phyloP scores from a whole-genome alignment of 768 basidiomycete genomes.

The Termitomyces sp. region DNA sequence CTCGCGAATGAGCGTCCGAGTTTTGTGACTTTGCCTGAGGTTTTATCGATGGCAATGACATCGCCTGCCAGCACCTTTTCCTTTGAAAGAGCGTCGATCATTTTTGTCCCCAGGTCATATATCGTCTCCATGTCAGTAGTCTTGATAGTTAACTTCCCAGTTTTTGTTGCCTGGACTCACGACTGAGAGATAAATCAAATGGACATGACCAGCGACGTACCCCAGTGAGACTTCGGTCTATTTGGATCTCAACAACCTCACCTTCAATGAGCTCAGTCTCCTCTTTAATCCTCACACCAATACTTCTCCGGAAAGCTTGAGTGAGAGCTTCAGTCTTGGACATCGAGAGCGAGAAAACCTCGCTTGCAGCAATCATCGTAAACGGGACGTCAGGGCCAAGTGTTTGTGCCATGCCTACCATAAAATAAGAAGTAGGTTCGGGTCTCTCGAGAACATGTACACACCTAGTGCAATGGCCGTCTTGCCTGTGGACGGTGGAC shows the following conservation, averaged over 20 bases:
- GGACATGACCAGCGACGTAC: conserved; percentile 37
- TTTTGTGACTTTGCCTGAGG: conserved; percentile 94
- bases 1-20: conserved; percentile 95
- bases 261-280: conserved; percentile 97
- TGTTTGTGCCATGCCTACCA: conserved; percentile 89
- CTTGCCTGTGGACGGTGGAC: conserved; percentile 95
- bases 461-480: conserved; percentile 95
- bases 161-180: conserved; percentile 80
- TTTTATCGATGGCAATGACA: conserved; percentile 95
- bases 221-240: conserved; percentile 94
- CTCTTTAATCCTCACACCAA: conserved; percentile 96
- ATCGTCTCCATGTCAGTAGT: conserved; percentile 99
- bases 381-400: conserved; percentile 94
- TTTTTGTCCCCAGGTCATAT: conserved; percentile 97
- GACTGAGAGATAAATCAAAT: not conserved
- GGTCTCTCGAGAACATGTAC: conserved; percentile 16
- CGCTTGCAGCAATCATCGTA: conserved; percentile 95
- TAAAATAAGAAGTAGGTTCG: not conserved
- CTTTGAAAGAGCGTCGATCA: conserved; percentile 97
- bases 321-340: conserved; percentile 98
- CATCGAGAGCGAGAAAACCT: conserved; percentile 98
- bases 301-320: conserved; percentile 92
- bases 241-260: conserved; percentile 98
- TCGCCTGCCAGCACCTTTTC: conserved; percentile 96
- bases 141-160: conserved; percentile 95